Evolutionary conservation across 352 stramenopile species (phyloP), one percentile per base, ranked within the genome.

Genomic region (Phytophthora vignae): DNA sequence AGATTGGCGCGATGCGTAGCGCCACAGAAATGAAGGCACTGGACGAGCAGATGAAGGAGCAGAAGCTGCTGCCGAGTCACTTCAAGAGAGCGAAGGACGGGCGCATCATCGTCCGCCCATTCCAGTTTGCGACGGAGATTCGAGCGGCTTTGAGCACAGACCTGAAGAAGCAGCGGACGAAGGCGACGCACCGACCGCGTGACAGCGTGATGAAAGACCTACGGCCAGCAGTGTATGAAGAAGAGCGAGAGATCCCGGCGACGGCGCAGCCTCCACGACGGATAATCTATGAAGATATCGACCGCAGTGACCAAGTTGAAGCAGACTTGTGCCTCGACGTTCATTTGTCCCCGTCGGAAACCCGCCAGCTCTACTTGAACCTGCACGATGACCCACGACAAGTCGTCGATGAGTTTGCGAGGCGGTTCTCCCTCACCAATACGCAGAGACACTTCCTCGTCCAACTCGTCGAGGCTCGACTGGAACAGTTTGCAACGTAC

Each of bases 401-500:
- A 21, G 65, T 69, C 8, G 72, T 76, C 1, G 44, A 72, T 31
- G 38, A 31, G 5, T 91, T 89, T 67, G 62, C 74, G 19, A 49
- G 68, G 3, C 52, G 31, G 5, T 71, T 83, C 50, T 55, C 68
- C n/a, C 65, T 89, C 6, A 69, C 60, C 31, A 58, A 56, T 3
- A 55, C 55, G 2, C 77, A 90, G 58, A 61, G 64, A 10, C 33
- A 54, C n/a, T 71, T 78, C 17, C 74, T 88, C 40, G 9, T 68
- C 7, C 60, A 66, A 27, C 56, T 87, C 12, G 76, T 83, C 3
- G 64, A 73, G 21, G 40, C 64, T 65, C 52, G 59, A 19, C 57
- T 90, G 81, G 71, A 92, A 84, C 66, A 91, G 71, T 64, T 92
- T 76, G 31, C 66, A 36, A 81, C 64, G 60, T 87, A 70, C 25